Conservation (phyloP, 2,329 filamentous ascomycete species). For the Cladophialophora exuberans region DNA sequence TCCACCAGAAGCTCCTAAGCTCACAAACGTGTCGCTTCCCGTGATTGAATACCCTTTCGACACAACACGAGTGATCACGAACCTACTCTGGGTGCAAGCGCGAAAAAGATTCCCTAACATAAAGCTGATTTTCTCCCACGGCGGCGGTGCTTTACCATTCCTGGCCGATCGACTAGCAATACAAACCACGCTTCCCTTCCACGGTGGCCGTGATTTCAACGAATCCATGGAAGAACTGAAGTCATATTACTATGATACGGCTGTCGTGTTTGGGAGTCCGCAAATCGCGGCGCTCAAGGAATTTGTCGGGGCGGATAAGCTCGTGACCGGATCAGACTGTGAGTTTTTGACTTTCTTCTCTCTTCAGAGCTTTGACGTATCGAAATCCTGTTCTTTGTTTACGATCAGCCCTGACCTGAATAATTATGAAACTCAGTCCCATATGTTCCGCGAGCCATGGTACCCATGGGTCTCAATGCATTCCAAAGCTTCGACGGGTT, state of each 20-base stretch:
- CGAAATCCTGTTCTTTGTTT: not conserved
- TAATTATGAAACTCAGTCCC: not conserved
- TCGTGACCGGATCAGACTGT: slow-evolving; percentile 37
- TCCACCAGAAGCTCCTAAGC: not conserved
- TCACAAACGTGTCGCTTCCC: slow-evolving; percentile 15
- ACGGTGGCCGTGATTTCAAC: slow-evolving; percentile 27
- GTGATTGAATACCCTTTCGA: slow-evolving; percentile 37
- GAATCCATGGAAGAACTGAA: slow-evolving; percentile 30
- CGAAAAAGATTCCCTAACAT: slow-evolving; percentile 30
- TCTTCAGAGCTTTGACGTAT: not conserved
- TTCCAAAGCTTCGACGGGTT: slow-evolving; percentile 31
- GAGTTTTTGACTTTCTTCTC: not conserved
- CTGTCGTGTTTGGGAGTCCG: slow-evolving; percentile 13
- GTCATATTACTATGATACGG: slow-evolving; percentile 35
- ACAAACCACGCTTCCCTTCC: slow-evolving; percentile 27
- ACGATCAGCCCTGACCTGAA: not conserved
- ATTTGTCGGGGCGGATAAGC: slow-evolving; percentile 29
- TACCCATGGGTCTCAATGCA: not conserved
- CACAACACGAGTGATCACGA: slow-evolving; percentile 33
- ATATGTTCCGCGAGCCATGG: not conserved
- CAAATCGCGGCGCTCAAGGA: slow-evolving; percentile 35
- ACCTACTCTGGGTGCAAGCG: slow-evolving; percentile 31
- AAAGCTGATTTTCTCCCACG: slow-evolving; percentile 35
- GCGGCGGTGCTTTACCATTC: slow-evolving; percentile 34
- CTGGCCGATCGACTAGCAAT: slow-evolving; percentile 33